phyloP scores from a whole-genome alignment of 208 protist genomes.

The Leishmania tropica region DNA sequence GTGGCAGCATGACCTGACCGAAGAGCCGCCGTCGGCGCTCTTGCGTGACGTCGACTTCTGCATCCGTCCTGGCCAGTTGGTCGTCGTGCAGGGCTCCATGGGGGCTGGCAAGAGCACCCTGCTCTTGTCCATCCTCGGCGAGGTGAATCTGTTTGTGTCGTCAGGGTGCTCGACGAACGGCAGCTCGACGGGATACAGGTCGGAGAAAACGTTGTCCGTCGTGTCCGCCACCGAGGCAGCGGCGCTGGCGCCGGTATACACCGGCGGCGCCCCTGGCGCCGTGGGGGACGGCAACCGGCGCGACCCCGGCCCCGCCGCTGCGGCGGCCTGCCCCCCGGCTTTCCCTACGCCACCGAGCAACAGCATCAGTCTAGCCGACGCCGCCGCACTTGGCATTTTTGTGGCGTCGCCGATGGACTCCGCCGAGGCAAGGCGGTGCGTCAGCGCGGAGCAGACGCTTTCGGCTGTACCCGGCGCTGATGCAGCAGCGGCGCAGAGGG shows the following conservation, averaged over 20 bases:
- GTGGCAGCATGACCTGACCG: slow-evolving; percentile 69
- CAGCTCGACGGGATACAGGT: slow-evolving; percentile 31
- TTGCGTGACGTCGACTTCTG: slow-evolving; percentile 60
- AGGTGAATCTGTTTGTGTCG: slow-evolving; percentile 63
- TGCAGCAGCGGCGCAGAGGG: background rate
- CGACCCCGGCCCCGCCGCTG: background rate
- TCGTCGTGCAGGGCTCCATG: slow-evolving; percentile 83
- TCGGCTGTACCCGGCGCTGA: too few species aligned
- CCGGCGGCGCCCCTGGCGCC: background rate
- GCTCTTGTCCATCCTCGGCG: slow-evolving; percentile 75
- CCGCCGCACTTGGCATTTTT: slow-evolving; percentile 17
- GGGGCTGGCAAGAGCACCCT: slow-evolving; percentile 79
- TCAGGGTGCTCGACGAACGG: background rate
- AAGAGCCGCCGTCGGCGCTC: slow-evolving; percentile 36
- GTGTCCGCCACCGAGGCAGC: slow-evolving; percentile 28
- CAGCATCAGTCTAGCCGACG: background rate
- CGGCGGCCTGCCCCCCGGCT: background rate
- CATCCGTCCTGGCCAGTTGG: slow-evolving; percentile 68
- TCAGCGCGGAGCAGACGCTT: background rate
- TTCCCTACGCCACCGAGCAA: background rate
- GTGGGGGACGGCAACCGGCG: background rate
- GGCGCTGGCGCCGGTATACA: background rate
- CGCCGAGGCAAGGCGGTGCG: background rate
- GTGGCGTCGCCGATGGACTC: slow-evolving; percentile 23
- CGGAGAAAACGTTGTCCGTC: slow-evolving; percentile 32